Percentiles rank a stretch among this genome's conserved stretches.
Conservation (phyloP, 495 filamentous ascomycete species). For the Viridothelium virens region DNA sequence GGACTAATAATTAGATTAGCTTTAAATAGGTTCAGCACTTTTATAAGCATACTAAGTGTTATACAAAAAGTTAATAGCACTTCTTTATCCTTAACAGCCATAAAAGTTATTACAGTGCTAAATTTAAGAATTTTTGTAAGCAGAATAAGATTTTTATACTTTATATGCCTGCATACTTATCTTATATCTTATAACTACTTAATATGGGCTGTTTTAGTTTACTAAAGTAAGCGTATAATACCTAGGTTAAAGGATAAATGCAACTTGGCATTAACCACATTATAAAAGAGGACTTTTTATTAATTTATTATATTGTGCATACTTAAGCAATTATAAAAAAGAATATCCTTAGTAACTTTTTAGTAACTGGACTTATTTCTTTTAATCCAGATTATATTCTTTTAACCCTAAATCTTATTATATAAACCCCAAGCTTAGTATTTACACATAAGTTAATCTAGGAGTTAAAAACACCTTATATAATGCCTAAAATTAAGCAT, state of each 20-base stretch:
- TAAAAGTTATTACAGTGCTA: constrained; percentile 17
- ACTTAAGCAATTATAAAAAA: constrained; percentile 1
- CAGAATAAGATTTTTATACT: constrained; percentile 16
- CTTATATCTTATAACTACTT: too few relatives aligned
- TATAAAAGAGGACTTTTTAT: constrained; percentile 11
- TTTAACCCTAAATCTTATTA: neutral
- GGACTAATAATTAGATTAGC: constrained; percentile 17
- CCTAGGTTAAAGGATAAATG: constrained; percentile 2
- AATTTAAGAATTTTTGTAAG: constrained; percentile 17
- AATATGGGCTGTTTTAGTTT: too few relatives aligned
- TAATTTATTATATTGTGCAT: constrained; percentile 1
- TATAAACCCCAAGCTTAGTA: neutral
- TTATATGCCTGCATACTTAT: too few relatives aligned
- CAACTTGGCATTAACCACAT: constrained; percentile 10
- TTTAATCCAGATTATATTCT: constrained; percentile 12
- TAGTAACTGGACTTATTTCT: constrained; percentile 3
- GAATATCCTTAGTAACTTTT: constrained; percentile 13
- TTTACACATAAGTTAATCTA: constrained; percentile 3
- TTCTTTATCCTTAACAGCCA: constrained; percentile 22
- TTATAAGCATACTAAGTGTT: constrained; percentile 15
- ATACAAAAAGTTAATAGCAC: constrained; percentile 15
- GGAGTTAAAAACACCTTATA: neutral
- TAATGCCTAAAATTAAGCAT: neutral
- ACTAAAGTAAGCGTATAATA: constrained; percentile 6
- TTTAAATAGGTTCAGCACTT: constrained; percentile 15